Percentiles rank a stretch among this genome's conserved stretches.
These are phyloP conservation scores for Cutaneotrichosporon dermatis DNA, from an alignment of 1,284 basidiomycete genomes.

Conservation along the genomic window DNA sequence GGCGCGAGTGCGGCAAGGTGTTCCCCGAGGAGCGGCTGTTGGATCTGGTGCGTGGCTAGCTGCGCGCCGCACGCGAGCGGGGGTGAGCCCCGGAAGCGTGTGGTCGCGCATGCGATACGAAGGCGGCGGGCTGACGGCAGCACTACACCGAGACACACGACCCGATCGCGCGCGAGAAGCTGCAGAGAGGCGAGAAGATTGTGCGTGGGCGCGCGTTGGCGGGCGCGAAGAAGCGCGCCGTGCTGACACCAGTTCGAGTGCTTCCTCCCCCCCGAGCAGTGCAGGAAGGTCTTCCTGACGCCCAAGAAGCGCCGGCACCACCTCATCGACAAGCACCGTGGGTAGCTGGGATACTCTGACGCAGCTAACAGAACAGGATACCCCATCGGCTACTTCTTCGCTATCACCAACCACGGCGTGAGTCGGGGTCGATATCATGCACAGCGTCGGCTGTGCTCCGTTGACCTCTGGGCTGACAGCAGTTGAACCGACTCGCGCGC, in stretches of 20 bases:
- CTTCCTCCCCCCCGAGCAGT: conserved; percentile 57
- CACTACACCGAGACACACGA: conserved; percentile 86
- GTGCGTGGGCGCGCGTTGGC: conserved; percentile 53
- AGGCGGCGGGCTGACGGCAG: conserved; percentile 46
- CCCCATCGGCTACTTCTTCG: conserved; percentile 81
- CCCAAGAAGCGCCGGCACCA: conserved; percentile 76
- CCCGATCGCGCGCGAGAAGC: conserved; percentile 64
- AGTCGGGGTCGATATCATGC: neutral
- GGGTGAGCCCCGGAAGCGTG: no score
- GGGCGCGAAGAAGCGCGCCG: neutral
- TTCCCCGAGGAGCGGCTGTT: conserved; percentile 76
- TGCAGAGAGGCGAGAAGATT: conserved; percentile 80
- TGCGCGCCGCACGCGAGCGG: conserved; percentile 55
- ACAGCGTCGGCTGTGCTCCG: no score
- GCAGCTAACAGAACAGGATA: conserved; percentile 50
- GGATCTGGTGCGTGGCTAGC: conserved; percentile 60
- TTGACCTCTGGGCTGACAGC: conserved; percentile 5
- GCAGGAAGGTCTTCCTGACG: conserved; percentile 61
- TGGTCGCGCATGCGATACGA: no score
- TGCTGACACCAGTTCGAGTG: conserved; percentile 66
- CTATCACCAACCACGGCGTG: conserved; percentile 80
- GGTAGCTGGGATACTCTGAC: conserved; percentile 2
- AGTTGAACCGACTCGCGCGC: conserved; percentile 38
- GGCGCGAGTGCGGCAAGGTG: conserved; percentile 63
- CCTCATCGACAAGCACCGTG: conserved; percentile 69